phyloP scores from a whole-genome alignment of 73 alveolate genomes.

The Chromera velia region DNA sequence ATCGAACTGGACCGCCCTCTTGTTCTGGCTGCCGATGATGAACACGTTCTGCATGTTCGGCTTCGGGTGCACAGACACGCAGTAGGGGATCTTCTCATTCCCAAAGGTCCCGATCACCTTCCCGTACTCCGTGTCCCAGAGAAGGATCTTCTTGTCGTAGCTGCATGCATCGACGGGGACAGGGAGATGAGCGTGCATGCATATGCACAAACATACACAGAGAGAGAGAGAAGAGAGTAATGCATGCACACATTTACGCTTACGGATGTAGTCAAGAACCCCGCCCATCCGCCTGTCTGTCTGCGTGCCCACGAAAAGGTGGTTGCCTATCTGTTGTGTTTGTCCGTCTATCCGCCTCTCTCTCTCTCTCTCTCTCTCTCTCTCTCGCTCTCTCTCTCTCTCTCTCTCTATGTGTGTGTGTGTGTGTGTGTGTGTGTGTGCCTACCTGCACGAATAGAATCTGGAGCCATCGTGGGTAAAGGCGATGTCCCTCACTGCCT shows the following conservation, averaged over 20 bases:
- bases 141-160: neutral
- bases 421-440: neutral
- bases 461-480: slow-evolving; percentile 55
- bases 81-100: slow-evolving; percentile 73
- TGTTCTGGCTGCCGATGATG: slow-evolving; percentile 65
- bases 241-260: no score
- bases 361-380: no score
- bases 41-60: slow-evolving; percentile 73
- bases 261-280: no score
- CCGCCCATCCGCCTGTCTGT: no score
- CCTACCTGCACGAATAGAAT: slow-evolving; percentile 15
- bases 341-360: no score
- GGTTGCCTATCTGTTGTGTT: no score
- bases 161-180: neutral
- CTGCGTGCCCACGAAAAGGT: no score
- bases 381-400: no score
- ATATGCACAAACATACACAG: no score
- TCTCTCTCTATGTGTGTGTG: slow-evolving; percentile 23
- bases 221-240: slow-evolving; percentile 18
- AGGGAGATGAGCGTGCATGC: no score
- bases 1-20: slow-evolving; percentile 68
- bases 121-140: slow-evolving; percentile 87
- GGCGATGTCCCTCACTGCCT: slow-evolving; percentile 57
- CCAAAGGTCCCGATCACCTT: slow-evolving; percentile 71
- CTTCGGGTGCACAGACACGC: slow-evolving; percentile 71